Evolutionary conservation across 331 rosid genomes (phyloP).

Genomic region (Pyracantha coccinea): DNA sequence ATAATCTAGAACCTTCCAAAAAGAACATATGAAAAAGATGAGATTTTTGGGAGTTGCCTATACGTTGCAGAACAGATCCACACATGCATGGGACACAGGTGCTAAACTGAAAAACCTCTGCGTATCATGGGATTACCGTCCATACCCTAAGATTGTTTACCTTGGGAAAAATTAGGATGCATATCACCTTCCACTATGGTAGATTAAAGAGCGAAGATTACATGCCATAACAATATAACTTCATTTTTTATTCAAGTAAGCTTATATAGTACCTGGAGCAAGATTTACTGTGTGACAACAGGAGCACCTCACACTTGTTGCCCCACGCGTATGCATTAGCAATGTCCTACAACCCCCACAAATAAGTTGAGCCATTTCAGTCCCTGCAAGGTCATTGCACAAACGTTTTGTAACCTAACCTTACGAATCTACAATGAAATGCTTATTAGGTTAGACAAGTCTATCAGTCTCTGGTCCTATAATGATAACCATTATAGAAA

Average conservation of each 20-base stretch:
- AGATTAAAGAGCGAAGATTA: background rate
- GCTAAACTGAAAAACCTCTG: background rate
- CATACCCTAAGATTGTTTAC: background rate
- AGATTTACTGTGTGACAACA: constrained; percentile 87
- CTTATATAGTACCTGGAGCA: constrained; percentile 52
- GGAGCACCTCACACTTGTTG: constrained; percentile 97
- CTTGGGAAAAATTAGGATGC: background rate
- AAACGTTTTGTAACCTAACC: background rate
- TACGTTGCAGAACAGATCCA: background rate
- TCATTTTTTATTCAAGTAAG: background rate
- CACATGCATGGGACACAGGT: background rate
- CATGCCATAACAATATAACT: background rate
- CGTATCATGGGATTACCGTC: background rate
- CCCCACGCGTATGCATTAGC: constrained; percentile 85
- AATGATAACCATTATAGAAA: background rate
- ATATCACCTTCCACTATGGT: background rate
- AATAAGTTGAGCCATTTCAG: constrained; percentile 84
- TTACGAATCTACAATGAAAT: background rate
- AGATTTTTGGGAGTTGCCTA: background rate
- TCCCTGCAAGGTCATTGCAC: constrained; percentile 41
- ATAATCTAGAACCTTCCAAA: background rate
- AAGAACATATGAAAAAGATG: background rate
- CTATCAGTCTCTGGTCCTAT: background rate
- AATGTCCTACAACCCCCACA: constrained; percentile 96
- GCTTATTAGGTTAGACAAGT: background rate